Evolutionary conservation across 768 basidiomycete genomes (phyloP), one percentile per base, ranked within the genome.

Genomic region (Collybiopsis luxurians): DNA sequence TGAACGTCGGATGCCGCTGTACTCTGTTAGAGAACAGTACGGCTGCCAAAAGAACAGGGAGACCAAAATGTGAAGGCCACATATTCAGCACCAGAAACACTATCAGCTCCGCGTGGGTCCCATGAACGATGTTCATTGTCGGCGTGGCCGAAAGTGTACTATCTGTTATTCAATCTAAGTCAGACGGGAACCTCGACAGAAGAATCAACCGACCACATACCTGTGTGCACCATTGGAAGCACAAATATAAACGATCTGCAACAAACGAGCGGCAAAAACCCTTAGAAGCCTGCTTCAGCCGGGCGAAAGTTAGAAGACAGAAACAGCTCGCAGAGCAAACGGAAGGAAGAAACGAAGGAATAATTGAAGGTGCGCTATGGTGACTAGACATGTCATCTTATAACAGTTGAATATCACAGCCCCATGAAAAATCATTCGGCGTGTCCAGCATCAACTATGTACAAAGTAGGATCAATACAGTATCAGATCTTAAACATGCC

Each of bases 41-140:
- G 31, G 75, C 66, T 4, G 67, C 67, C 6, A 82, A 63, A 6
- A 81, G 64, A 19, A 80, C 21, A 19, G 79, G 79, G 23, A 82
- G 73, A 4, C 78, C 78, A 53, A 80, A 66, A 60, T 80, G 79
- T 12, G 79, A 78, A 1, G 80, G 73, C 76, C 76, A 80, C 61
- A 78, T 72, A 57, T 80, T 79, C 56, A 82, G 63, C 21, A 78
- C 67, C 60, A 80, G 68, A 58, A 75, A 80, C 12, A 65, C 65
- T 4, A 77, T 59, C 21, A 80, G 67, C 55, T 79, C 69, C 23
- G 64, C 59, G 60, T 75, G 71, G 4, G 73, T 78, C 27, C 74
- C 78, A 50, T 71, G 71, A 44, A 80, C 69, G 49, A 78, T 75
- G 53, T 78, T 77, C 9, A 71, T 63, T 5, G 31, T 40, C 40